A percentile compares a stretch with the other conserved stretches of the same genome.
These are phyloP conservation scores for Balamuthia mandrillaris DNA, from an alignment of 208 protist species.

Conservation along the genomic window DNA sequence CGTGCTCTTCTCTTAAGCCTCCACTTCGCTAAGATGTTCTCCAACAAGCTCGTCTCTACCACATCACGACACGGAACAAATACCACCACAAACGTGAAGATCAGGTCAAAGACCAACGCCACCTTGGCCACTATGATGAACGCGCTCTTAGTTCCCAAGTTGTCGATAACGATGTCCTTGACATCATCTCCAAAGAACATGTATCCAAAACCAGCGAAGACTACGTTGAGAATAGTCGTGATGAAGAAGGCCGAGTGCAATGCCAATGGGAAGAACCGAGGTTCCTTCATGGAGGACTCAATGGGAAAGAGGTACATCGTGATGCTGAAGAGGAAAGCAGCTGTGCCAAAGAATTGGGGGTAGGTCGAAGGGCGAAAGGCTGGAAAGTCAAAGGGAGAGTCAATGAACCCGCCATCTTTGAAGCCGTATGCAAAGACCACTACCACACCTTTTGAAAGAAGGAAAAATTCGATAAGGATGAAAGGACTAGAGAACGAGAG, in stretches of 20 bases:
- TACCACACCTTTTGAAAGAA: not conserved
- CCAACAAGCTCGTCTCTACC: not conserved
- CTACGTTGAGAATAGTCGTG: not conserved
- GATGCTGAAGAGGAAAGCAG: constrained; percentile 49
- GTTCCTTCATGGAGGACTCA: constrained; percentile 21
- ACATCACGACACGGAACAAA: not conserved
- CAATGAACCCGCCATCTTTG: constrained; percentile 9
- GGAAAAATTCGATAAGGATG: not conserved
- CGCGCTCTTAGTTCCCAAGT: not conserved
- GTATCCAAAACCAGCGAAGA: constrained; percentile 13
- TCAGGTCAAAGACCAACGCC: not conserved
- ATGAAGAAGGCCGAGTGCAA: constrained; percentile 15
- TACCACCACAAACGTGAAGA: constrained; percentile 21
- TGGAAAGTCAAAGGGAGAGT: constrained; percentile 3
- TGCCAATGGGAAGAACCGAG: not conserved
- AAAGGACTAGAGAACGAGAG: not conserved
- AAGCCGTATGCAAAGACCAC: constrained; percentile 28
- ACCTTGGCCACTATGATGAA: not conserved
- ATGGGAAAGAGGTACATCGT: constrained; percentile 52
- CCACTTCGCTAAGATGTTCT: not conserved
- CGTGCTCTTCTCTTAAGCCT: not conserved
- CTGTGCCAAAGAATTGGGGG: constrained; percentile 39
- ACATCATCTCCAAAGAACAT: constrained; percentile 2
- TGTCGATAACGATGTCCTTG: not conserved
- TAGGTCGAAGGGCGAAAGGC: not conserved